Base-by-base conservation (phyloP, 768 basidiomycete genomes). In the Termitomyces sp. region DNA sequence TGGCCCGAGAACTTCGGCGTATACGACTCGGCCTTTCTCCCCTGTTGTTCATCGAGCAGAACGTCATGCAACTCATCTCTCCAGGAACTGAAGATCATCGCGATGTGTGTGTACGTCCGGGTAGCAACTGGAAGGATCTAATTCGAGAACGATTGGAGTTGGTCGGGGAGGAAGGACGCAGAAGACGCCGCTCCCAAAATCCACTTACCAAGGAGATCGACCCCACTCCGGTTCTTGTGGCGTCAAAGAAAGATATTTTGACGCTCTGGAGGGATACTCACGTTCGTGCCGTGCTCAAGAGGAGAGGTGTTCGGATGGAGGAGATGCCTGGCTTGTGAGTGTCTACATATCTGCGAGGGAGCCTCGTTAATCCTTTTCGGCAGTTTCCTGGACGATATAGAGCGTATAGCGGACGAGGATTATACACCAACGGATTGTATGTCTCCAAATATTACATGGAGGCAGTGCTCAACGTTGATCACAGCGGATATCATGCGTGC, bases 401-500 rank as follows among this genome's bases (percentile, higher is more conserved):
- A 74, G 24, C 82, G 90, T 20, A 85, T 93, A 13, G 81, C 84
- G 0, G 73, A 73, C 2, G 63, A 73, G 0, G 74, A 80, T 24
- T 92, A 89, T 71, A 72, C 79, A 36, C 91, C 91, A 0, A 83
- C 82, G 1, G 86, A 92, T 65, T 78, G 89, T 87, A 61, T 63
- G 81, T 73, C 2, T 28, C 16, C 9, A 13, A 16, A 38, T n/a
- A 54, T 61, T 52, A 38, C 6, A 7, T 3, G 9, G 9, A n/a
- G 1, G 20, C 13, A n/a, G 39, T 55, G 18, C n/a, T 42, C n/a
- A 28, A 9, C 20, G 13, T 16, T 49, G 56, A 38, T 55, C 40
- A 5, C 56, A 84, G 88, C 79, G 57, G 89, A 92, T 67, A 88
- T 91, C 57, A 82, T 91, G n/a, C 82, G 89, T 20, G 90, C 90